Evolutionary conservation across 208 protist species (phyloP).

Genomic region (Trypanosoma mega): DNA sequence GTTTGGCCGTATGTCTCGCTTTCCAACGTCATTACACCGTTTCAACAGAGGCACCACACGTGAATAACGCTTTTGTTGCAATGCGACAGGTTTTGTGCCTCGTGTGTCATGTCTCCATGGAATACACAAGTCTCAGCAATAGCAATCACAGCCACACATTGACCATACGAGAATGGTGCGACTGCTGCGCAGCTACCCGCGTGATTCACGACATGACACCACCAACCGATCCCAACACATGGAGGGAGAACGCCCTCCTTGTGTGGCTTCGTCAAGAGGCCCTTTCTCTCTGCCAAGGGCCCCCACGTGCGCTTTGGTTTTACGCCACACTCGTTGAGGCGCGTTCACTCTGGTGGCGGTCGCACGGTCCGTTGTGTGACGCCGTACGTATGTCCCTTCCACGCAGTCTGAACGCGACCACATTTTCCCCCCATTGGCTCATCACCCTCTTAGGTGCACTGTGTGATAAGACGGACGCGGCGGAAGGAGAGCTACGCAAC

Average conservation of each 20-base stretch:
- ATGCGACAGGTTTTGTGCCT: not conserved
- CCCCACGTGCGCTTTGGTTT: not conserved
- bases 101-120: not conserved
- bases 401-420: not conserved
- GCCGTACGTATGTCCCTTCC: slow-evolving; percentile 6
- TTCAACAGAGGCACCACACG: too few relatives aligned
- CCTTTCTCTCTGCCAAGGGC: not conserved
- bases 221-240: too few relatives aligned
- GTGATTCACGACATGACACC: slow-evolving; percentile 4
- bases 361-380: slow-evolving; percentile 3
- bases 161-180: slow-evolving; percentile 11
- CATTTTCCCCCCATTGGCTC: not conserved
- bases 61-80: too few relatives aligned
- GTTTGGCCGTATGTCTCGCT: too few relatives aligned
- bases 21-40: too few relatives aligned
- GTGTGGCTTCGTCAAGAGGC: slow-evolving; percentile 14
- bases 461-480: not conserved
- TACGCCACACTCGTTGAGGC: slow-evolving; percentile 15
- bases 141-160: not conserved
- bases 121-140: not conserved
- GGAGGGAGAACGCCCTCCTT: too few relatives aligned
- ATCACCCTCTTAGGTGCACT: not conserved
- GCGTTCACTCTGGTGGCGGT: not conserved
- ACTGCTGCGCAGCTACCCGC: slow-evolving; percentile 16
- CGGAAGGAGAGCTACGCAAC: slow-evolving; percentile 4